These are phyloP conservation scores for Gastrolobium bilobum DNA, from an alignment of 306 rosid species.

Conservation along the genomic window DNA sequence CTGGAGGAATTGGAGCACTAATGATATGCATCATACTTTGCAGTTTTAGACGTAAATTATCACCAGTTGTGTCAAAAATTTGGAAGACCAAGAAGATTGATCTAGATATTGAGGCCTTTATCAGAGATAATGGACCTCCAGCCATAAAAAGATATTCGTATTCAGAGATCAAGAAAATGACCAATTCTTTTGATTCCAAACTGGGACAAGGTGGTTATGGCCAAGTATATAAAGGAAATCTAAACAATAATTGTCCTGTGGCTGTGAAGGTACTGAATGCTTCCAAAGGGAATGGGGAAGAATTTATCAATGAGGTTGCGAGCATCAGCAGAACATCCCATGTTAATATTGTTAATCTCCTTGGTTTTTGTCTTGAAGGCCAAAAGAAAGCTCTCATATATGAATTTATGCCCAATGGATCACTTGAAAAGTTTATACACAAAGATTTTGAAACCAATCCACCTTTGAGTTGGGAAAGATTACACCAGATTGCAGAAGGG, in stretches of 20 bases:
- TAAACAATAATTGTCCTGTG: conserved; percentile 27
- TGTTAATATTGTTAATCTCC: conserved; percentile 60
- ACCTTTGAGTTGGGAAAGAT: conserved; percentile 52
- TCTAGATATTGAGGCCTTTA: conserved; percentile 53
- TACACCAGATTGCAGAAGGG: conserved; percentile 49
- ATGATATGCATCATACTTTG: conserved; percentile 29
- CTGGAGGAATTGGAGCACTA: conserved; percentile 44
- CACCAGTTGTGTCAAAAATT: not conserved
- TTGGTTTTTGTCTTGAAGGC: conserved; percentile 63
- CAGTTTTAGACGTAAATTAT: conserved; percentile 10
- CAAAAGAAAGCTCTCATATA: conserved; percentile 56
- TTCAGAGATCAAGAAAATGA: conserved; percentile 54
- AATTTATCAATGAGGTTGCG: conserved; percentile 60
- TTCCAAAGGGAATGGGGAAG: conserved; percentile 58
- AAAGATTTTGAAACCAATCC: not conserved
- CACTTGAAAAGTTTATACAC: conserved; percentile 58
- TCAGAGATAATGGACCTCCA: conserved; percentile 42
- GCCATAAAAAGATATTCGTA: conserved; percentile 52
- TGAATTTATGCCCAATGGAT: conserved; percentile 65
- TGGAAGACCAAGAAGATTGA: conserved; percentile 1
- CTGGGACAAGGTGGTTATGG: conserved; percentile 63
- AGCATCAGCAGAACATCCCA: conserved; percentile 67
- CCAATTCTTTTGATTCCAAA: conserved; percentile 52
- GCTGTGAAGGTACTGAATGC: conserved; percentile 59
- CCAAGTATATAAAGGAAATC: conserved; percentile 53